Base-by-base conservation (phyloP, 768 basidiomycete genomes). In the Kwoniella bestiolae region DNA sequence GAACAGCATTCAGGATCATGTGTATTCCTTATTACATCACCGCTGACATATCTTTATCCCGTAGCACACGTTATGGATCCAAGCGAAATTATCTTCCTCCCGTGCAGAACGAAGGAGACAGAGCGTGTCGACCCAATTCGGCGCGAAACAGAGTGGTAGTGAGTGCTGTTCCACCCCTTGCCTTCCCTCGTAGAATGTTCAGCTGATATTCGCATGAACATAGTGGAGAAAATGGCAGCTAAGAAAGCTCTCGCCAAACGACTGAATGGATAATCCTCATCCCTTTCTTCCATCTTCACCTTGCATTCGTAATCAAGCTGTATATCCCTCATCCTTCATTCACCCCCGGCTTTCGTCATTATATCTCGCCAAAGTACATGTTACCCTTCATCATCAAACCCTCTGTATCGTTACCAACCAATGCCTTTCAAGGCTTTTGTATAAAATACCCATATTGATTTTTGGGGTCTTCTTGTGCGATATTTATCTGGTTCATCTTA, bases 141-240 rank as follows among this genome's bases (percentile, higher is more conserved):
- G 67, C n/a, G 23, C 32, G 7, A 68, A 60, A 32, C 55, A 63
- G n/a, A 55, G 53, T n/a, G 67, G 61, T 9, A 63, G 67, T 68
- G 67, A 63, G 63, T 64, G 11, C 4, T n/a, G n/a, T n/a, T n/a
- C n/a, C n/a, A n/a, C n/a, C n/a, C n/a, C n/a, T n/a, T n/a, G n/a
- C n/a, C n/a, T n/a, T n/a, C n/a, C n/a, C n/a, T n/a, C n/a, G n/a
- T n/a, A n/a, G n/a, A n/a, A n/a, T n/a, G 28, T 23, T 18, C 7
- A 12, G 41, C 58, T 53, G 50, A 60, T n/a, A 21, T n/a, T 60
- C 4, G 41, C 35, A 21, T 49, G 23, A 11, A 4, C 26, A 29
- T 53, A 68, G 67, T 68, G 67, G 67, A 68, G 25, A 57, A 56
- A 56, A 68, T 63, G 60, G 62, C 61, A 4, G 67, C 67, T 12